These are phyloP conservation scores for Populus hybrid DNA, from an alignment of 441 rosid species.

Conservation along the genomic window DNA sequence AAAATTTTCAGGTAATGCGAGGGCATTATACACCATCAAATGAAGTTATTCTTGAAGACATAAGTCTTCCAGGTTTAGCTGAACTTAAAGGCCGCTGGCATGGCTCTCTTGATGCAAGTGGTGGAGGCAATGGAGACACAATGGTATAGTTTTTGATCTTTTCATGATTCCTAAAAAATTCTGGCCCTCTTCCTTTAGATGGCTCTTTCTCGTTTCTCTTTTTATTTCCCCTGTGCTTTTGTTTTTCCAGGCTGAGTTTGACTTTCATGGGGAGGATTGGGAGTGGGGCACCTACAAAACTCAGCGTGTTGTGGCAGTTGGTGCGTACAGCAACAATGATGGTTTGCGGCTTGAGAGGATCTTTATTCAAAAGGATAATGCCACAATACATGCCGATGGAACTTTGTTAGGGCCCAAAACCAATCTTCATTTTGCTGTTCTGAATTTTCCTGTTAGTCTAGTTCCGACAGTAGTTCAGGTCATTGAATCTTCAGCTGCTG, in stretches of 20 bases:
- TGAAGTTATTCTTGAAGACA: constrained; percentile 77
- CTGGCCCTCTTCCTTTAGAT: not conserved
- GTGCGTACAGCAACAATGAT: constrained; percentile 94
- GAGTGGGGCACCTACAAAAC: constrained; percentile 98
- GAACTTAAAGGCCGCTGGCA: constrained; percentile 95
- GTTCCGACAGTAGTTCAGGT: constrained; percentile 93
- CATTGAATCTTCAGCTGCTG: constrained; percentile 90
- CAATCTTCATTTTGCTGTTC: constrained; percentile 97
- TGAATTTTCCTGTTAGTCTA: constrained; percentile 92
- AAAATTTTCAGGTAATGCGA: constrained; percentile 58
- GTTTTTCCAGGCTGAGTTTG: constrained; percentile 83
- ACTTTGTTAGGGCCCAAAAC: constrained; percentile 90
- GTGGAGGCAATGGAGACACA: constrained; percentile 99
- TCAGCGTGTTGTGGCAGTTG: constrained; percentile 87
- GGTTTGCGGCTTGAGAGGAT: constrained; percentile 94
- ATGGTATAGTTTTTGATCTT: constrained; percentile 49
- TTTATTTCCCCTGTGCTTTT: not conserved
- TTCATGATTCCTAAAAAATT: constrained; percentile 8
- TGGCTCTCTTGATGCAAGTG: constrained; percentile 98
- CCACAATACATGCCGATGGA: constrained; percentile 98
- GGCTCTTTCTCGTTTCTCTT: not conserved
- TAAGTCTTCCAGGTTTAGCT: constrained; percentile 89
- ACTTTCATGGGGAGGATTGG: constrained; percentile 98
- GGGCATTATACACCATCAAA: constrained; percentile 63
- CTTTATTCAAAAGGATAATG: constrained; percentile 95